Evolutionary conservation across 1,284 basidiomycete species (phyloP), one percentile per base, ranked within the genome.

Genomic region (Sphagnurus paluster): DNA sequence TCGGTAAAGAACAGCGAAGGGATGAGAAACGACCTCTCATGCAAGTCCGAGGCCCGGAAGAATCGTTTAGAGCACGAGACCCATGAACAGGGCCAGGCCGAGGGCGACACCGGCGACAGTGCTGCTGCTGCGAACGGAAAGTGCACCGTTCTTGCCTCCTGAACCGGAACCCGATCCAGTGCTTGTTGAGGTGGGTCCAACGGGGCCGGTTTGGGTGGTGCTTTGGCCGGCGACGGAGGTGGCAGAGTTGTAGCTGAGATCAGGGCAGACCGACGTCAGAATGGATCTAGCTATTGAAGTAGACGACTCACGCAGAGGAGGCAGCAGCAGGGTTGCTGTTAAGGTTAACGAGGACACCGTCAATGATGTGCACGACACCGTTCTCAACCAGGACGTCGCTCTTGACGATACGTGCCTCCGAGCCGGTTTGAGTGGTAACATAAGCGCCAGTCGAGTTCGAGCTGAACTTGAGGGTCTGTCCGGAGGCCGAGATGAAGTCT

Each of bases 351-450:
- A 90, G 70, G 9, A 89, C 82, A 2, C 63, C 55, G 61, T 89
- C 77, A 52, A 90, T 79, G 40, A 87, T 64, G 61, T 91, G 86
- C 5, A 89, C 59, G 19, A 91, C 88, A 48, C 89, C 89, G 56
- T 90, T 90, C 23, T 72, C 61, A 20, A 80, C 65, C 54, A 91
- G 70, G 6, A 90, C 71, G 60, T 92, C 86, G 19, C 79, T 67
- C 43, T 72, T 69, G 19, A 85, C 60, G 57, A 92, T 81, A 52
- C 66, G 66, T 7, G 83, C 84, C 13, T 74, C 76, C 7, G 74
- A 67, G 29, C 52, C 53, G 36, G 76, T 76, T 21, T 76, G 77
- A 9, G 67, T 72, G 17, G 66, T 74, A 46, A 91, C 79, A 60
- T 71, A 90, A 0, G 72, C 66, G 2, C 88, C 89, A 1, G 80